phyloP scores from a whole-genome alignment of 1,139 yeast genomes.

The Suhomyces bolitotheri region DNA sequence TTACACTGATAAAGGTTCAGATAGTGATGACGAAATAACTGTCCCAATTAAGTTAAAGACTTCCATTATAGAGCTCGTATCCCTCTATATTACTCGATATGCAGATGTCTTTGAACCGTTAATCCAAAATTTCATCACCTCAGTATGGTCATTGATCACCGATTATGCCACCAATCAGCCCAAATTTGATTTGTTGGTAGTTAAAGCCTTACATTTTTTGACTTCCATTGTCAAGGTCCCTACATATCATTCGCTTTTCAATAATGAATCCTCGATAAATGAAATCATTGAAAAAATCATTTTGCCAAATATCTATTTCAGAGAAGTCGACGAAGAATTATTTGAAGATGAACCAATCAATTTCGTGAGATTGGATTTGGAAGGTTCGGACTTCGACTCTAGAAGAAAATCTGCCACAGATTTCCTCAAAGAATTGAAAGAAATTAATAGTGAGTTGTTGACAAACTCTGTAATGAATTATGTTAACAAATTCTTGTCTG shows the following conservation, averaged over 20 bases:
- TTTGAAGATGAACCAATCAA: constrained; percentile 98
- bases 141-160: constrained; percentile 78
- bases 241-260: constrained; percentile 60
- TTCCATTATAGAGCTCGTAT: constrained; percentile 79
- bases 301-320: constrained; percentile 81
- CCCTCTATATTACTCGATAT: constrained; percentile 84
- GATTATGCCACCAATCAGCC: constrained; percentile 62
- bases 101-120: constrained; percentile 84
- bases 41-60: constrained; percentile 74
- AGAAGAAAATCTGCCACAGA: constrained; percentile 91
- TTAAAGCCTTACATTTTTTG: constrained; percentile 76
- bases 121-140: constrained; percentile 75
- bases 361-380: constrained; percentile 86
- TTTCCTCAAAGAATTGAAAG: constrained; percentile 83
- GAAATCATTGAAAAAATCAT: constrained; percentile 82
- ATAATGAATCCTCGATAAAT: constrained; percentile 64
- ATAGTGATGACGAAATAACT: constrained; percentile 72
- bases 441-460: constrained; percentile 69
- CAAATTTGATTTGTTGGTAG: constrained; percentile 82
- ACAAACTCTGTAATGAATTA: constrained; percentile 79
- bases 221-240: constrained; percentile 79
- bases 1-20: constrained; percentile 48
- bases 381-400: constrained; percentile 92
- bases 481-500: constrained; percentile 63
- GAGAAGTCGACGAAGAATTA: constrained; percentile 84